Base-by-base conservation (phyloP, 192 early-diverging fungal genomes). In the Podila verticillata region DNA sequence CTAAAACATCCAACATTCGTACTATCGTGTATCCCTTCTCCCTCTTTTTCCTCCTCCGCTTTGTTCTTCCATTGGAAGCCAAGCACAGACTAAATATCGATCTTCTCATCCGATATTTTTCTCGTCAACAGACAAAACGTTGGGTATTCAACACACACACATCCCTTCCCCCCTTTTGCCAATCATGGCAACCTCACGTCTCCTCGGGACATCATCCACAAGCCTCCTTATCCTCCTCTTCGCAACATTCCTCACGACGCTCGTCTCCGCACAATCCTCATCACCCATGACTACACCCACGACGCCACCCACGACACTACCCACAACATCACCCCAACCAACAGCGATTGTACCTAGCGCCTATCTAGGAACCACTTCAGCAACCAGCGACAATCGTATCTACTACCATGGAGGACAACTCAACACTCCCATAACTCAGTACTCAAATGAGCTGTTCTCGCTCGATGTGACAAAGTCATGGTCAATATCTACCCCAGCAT, bases 341-440 rank as follows among this genome's bases (percentile, higher is more conserved):
- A n/a, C n/a, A n/a, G n/a, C n/a, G n/a, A 28, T 20, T 5, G 51
- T 28, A 29, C 66, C 73, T 3, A 63, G 6, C n/a, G 67, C 63
- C 30, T 66, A 67, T 47, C 19, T 72, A 1, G 69, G 69, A 19
- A 30, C 67, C 4, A 68, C 69, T 30, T 57, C 75, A 5, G 69
- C 69, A n/a, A 57, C 64, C 19, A 58, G 63, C 26, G 35, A 72
- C 36, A 57, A 58, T 0, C 7, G 22, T 2, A 58, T 79, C 20
- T 79, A 47, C 61, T 79, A 48, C 30, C 75, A 79, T 9, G 75
- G 75, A 13, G 75, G 75, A 66, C 75, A 79, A 49, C 49, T 78
- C 57, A 78, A 78, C 35, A 17, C 4, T 0, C 24, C 19, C 4
- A 20, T 28, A 0, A 13, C 57, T n/a, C 35, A 57, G 5, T 79